These are phyloP conservation scores for Sphagnum fallax DNA, from an alignment of 228 moss, liverwort and hornwort species.

Conservation along the genomic window DNA sequence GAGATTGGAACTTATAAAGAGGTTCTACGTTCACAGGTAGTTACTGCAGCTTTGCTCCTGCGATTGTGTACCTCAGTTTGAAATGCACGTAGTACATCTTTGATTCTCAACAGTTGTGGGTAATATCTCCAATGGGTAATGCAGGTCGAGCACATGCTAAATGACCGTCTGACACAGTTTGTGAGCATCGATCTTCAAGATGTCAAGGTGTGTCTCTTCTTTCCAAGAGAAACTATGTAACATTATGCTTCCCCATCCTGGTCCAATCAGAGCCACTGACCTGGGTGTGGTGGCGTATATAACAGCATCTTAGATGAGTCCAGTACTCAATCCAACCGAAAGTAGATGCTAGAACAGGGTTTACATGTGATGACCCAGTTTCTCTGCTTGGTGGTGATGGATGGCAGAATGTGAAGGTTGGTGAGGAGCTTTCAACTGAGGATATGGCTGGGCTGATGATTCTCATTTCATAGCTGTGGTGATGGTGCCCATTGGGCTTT, in stretches of 20 bases:
- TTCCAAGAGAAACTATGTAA: constrained; percentile 1
- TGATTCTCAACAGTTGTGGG: too few species aligned
- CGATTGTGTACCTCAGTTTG: too few species aligned
- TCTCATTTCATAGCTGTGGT: constrained; percentile 19
- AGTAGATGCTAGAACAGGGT: constrained; percentile 3
- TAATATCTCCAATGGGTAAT: background rate
- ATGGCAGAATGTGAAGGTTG: constrained; percentile 72
- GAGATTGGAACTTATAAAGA: constrained; percentile 99
- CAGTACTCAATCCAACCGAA: constrained; percentile 1
- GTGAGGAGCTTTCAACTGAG: constrained; percentile 41
- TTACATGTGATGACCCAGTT: constrained; percentile 9
- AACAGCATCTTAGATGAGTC: constrained; percentile 6
- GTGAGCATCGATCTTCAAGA: constrained; percentile 94
- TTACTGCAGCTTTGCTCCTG: too few species aligned
- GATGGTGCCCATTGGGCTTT: constrained; percentile 9
- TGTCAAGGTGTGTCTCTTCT: constrained; percentile 48
- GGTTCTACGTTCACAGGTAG: constrained; percentile 83
- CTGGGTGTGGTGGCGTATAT: background rate
- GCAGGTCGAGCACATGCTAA: constrained; percentile 90
- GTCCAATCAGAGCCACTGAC: background rate
- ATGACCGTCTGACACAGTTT: constrained; percentile 87
- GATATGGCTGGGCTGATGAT: constrained; percentile 22
- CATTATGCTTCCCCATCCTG: background rate
- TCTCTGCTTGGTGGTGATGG: constrained; percentile 20
- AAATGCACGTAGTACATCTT: too few species aligned